Percentiles rank a stretch among this genome's conserved stretches.
Evolutionary conservation across 352 stramenopile species (phyloP).

Genomic region (Phytophthora brassicae): DNA sequence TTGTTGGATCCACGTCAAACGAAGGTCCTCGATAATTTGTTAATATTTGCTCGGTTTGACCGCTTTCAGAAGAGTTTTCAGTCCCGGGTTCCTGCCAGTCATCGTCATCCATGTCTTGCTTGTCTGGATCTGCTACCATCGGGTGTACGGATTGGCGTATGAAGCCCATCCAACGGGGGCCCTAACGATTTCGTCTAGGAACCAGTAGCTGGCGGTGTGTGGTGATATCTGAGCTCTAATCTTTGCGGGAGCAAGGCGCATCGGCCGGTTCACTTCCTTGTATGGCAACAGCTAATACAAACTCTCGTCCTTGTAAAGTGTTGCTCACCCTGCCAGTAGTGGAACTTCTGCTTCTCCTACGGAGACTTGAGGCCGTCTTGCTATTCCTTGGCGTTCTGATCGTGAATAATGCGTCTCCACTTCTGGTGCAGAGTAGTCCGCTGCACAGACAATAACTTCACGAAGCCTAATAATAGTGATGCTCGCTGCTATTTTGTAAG

Average conservation of each 20-base stretch:
- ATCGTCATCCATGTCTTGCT: conserved; percentile 24
- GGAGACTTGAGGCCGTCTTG: no score
- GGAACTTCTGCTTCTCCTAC: no score
- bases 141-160: conserved; percentile 70
- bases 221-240: no score
- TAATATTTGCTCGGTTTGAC: conserved; percentile 8
- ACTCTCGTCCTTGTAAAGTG: conserved; percentile 16
- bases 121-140: conserved; percentile 41
- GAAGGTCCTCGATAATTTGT: conserved; percentile 10
- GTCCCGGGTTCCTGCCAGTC: conserved; percentile 33
- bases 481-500: no score
- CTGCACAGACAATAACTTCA: neutral
- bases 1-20: conserved; percentile 9
- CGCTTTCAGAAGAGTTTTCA: conserved; percentile 30
- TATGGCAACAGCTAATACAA: neutral
- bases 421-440: conserved; percentile 13
- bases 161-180: conserved; percentile 43
- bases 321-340: conserved; percentile 1
- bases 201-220: conserved; percentile 3
- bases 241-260: conserved; percentile 20
- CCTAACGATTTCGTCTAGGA: conserved; percentile 11
- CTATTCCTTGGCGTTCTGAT: conserved; percentile 30
- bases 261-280: conserved; percentile 17
- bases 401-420: conserved; percentile 15
- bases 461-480: conserved; percentile 20